phyloP scores from a whole-genome alignment of 192 early-diverging fungal species.

The Entomortierella chlamydospora region DNA sequence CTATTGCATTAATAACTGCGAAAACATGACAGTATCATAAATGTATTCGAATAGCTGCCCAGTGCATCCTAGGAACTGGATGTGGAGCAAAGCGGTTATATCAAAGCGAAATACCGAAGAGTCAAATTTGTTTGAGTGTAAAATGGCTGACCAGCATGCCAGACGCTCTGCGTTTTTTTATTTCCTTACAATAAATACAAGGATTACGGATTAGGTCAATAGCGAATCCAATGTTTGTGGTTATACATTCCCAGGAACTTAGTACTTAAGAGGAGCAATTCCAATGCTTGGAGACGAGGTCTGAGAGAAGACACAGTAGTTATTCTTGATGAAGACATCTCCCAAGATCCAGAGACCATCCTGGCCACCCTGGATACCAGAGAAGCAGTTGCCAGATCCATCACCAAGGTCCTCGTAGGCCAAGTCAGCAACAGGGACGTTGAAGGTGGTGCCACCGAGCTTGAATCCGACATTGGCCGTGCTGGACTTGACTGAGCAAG shows the following conservation, averaged over 20 bases:
- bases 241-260: not conserved
- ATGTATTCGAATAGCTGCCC: too few species aligned
- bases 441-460: constrained; percentile 49
- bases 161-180: constrained; percentile 1
- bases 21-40: too few species aligned
- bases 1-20: too few species aligned
- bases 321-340: constrained; percentile 76
- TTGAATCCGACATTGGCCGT: constrained; percentile 48
- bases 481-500: constrained; percentile 30
- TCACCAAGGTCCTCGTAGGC: constrained; percentile 40
- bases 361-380: constrained; percentile 50
- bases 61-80: too few species aligned
- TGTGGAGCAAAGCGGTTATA: too few species aligned
- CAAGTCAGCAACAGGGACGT: constrained; percentile 53
- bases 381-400: constrained; percentile 34
- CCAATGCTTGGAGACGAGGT: constrained; percentile 63
- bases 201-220: not conserved
- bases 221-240: too few species aligned
- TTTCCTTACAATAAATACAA: not conserved
- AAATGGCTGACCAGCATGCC: constrained; percentile 15
- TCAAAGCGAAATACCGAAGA: too few species aligned
- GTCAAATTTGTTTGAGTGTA: not conserved
- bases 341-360: constrained; percentile 64
- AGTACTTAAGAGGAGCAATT: constrained; percentile 62
- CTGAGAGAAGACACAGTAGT: constrained; percentile 74